These are phyloP conservation scores for Neurospora africana DNA, from an alignment of 495 filamentous ascomycete genomes.

Conservation along the genomic window DNA sequence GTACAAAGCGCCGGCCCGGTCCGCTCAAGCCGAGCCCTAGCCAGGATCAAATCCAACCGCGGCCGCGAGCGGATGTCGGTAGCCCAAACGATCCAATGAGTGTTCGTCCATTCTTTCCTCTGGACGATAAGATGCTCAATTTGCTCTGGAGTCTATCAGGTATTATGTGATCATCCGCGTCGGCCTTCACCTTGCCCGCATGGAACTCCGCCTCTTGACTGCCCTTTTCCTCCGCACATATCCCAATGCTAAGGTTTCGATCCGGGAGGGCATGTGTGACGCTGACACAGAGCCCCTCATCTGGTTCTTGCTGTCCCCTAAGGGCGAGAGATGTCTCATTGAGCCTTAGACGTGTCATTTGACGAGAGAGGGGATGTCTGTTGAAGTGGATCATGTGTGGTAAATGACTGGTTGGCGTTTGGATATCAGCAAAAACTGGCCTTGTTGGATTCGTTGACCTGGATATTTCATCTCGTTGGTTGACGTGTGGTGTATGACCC, in stretches of 20 bases:
- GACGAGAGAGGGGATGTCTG: background rate
- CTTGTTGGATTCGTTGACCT: background rate
- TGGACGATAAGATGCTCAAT: constrained; percentile 13
- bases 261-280: constrained; percentile 31
- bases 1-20: background rate
- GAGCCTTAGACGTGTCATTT: constrained; percentile 10
- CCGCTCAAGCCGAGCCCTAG: background rate
- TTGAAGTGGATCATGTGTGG: background rate
- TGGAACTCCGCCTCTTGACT: constrained; percentile 21
- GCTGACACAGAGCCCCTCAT: constrained; percentile 33
- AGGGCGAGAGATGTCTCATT: constrained; percentile 36
- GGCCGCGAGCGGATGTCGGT: background rate
- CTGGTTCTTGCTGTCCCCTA: constrained; percentile 35
- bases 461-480: background rate
- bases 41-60: background rate
- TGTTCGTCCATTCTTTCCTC: background rate
- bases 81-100: background rate
- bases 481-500: background rate
- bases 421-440: background rate
- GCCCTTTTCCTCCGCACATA: constrained; percentile 24
- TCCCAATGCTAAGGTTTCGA: constrained; percentile 18
- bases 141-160: background rate
- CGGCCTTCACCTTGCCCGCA: constrained; percentile 23
- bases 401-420: background rate
- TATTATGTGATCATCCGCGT: constrained; percentile 22